These are phyloP conservation scores for Tillandsia fasciculata DNA, from an alignment of 176 grass and related monocot genomes.

Conservation along the genomic window DNA sequence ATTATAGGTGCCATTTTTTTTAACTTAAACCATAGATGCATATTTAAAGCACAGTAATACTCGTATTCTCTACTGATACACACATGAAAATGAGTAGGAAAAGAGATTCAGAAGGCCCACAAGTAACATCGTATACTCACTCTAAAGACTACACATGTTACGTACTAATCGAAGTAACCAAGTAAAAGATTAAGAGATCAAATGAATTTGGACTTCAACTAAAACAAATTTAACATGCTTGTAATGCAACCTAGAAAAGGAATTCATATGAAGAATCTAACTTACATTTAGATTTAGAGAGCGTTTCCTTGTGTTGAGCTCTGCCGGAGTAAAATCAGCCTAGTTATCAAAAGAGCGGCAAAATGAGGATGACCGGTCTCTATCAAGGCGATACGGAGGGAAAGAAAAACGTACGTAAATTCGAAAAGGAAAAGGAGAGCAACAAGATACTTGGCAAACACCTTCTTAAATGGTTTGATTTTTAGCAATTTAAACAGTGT, in stretches of 20 bases:
- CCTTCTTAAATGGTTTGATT: slow-evolving; percentile 47
- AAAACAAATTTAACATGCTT: neutral
- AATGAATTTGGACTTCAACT: neutral
- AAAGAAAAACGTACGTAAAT: neutral
- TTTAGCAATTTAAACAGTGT: slow-evolving; percentile 57
- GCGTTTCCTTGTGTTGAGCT: slow-evolving; percentile 44
- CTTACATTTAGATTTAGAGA: slow-evolving; percentile 55
- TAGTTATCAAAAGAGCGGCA: slow-evolving; percentile 9
- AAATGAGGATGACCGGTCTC: neutral
- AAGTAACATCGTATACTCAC: neutral
- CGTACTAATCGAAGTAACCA: neutral
- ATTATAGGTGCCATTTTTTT: too few relatives aligned
- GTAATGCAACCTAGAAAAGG: neutral
- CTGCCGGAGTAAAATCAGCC: slow-evolving; percentile 76
- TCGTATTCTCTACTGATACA: neutral
- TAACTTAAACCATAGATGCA: neutral
- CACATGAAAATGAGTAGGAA: too few relatives aligned
- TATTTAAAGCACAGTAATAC: neutral
- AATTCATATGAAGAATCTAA: neutral
- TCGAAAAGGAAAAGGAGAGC: neutral
- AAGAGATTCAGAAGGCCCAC: too few relatives aligned
- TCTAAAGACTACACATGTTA: neutral
- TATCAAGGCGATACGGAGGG: too few relatives aligned
- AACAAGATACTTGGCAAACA: slow-evolving; percentile 7
- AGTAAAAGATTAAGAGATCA: neutral